These are phyloP conservation scores for Scheffersomyces segobiensis DNA, from an alignment of 1,139 yeast species.

Conservation along the genomic window DNA sequence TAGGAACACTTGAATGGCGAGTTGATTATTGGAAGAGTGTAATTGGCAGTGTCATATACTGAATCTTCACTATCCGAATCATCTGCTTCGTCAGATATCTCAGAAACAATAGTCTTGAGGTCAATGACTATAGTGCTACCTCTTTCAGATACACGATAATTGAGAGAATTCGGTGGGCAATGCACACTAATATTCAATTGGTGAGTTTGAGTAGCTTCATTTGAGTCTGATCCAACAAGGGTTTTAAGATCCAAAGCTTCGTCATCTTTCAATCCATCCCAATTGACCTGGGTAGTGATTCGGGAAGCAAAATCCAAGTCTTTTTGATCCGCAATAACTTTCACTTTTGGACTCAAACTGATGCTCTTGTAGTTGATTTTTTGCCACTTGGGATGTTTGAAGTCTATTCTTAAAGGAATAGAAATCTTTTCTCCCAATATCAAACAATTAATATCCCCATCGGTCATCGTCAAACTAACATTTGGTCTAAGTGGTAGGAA, in stretches of 20 bases:
- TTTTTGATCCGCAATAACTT: constrained; percentile 14
- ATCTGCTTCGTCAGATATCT: constrained; percentile 14
- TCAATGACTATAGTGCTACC: constrained; percentile 20
- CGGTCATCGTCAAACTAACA: neutral
- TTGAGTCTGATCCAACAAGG: constrained; percentile 11
- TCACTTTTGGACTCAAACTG: constrained; percentile 21
- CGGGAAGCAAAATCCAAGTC: constrained; percentile 13
- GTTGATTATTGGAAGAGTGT: constrained; percentile 31
- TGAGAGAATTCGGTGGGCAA: constrained; percentile 13
- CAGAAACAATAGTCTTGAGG: constrained; percentile 25
- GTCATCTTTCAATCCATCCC: constrained; percentile 45
- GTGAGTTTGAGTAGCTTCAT: constrained; percentile 11
- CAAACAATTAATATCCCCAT: neutral
- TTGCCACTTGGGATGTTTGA: constrained; percentile 15
- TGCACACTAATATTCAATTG: constrained; percentile 30
- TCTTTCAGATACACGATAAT: constrained; percentile 6
- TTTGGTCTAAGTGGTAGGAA: neutral
- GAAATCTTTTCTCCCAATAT: constrained; percentile 31
- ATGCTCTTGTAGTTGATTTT: constrained; percentile 22
- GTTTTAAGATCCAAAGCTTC: constrained; percentile 30
- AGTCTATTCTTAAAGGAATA: constrained; percentile 21
- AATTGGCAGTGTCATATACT: constrained; percentile 30
- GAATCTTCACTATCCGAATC: constrained; percentile 8
- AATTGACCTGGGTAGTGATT: constrained; percentile 27
- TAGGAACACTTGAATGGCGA: constrained; percentile 37